Evolutionary conservation across 495 filamentous ascomycete genomes (phyloP), one percentile per base, ranked within the genome.

Genomic region (Saxophila tyrrhenica): DNA sequence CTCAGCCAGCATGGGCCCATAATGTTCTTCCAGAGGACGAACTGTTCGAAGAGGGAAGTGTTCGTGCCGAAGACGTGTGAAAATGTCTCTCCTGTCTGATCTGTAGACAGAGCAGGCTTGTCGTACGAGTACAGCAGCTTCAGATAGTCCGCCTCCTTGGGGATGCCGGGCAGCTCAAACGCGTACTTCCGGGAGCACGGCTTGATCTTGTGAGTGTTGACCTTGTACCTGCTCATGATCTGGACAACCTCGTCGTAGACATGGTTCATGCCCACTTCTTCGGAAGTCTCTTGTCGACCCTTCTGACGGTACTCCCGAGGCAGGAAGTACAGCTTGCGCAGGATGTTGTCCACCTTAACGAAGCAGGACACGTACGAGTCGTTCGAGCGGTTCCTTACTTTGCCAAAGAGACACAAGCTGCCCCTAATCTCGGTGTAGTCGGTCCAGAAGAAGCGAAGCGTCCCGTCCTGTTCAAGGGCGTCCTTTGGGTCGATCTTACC

Each of bases 1-100:
- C 80, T 86, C 17, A 98, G 76, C 92, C 92, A 98, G 71, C 94
- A 98, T 11, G 92, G 92, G 0, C 92, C 92, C 89, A 94, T 97
- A 55, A 98, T 86, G 58, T 91, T 89, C 69, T 94, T 95, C 86
- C 89, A 96, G 13, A 98, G 76, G 15, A 96, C 94, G 63, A 98
- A 98, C 62, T 98, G 92, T 63, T 98, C 92, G 59, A 98, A 98
- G 0, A 97, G 73, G 1, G 87, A 81, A 0, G 92, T 98, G 64
- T 94, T 95, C 43, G 87, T 85, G 42, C 92, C 94, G 57, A 98
- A 98, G 41, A 94, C 88, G 48, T 86, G 84, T 2, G 94, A 97
- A 65, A 89, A 98, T 0, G 94, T 96, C 65, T 94, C 83, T 19
- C 94, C 92, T 54, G 73, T 79, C 47, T 80, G 65, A 61, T 87